Conservation (phyloP, 2,329 filamentous ascomycete genomes). For the Ploettnerulaceae sp. region DNA sequence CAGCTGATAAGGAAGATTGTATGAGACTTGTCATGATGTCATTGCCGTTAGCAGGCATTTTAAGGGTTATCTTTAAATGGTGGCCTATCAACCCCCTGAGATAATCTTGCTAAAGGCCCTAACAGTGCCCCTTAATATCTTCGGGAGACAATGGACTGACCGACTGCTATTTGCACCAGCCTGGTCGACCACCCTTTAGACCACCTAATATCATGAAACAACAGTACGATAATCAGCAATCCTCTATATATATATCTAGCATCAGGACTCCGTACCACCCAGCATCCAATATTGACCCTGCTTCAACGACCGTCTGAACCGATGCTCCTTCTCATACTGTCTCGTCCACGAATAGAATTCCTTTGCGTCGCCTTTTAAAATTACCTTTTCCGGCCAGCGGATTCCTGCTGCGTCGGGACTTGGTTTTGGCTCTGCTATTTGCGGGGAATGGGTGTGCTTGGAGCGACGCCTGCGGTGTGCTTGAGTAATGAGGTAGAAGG, state of each 20-base stretch:
- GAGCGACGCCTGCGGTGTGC: not conserved
- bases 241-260: not conserved
- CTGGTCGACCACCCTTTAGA: no score
- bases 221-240: not conserved
- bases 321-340: slow-evolving; percentile 2
- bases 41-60: no score
- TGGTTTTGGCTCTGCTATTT: not conserved
- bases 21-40: no score
- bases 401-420: not conserved
- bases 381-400: slow-evolving; percentile 8
- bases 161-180: no score
- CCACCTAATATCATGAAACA: not conserved
- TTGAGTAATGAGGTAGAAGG: not conserved
- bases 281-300: not conserved
- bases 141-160: no score
- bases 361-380: slow-evolving; percentile 5
- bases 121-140: no score
- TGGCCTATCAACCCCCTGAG: no score
- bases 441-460: not conserved
- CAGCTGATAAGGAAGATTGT: no score
- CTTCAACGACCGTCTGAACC: not conserved
- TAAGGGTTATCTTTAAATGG: no score
- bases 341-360: slow-evolving; percentile 5
- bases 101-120: no score
- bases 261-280: not conserved